phyloP scores from a whole-genome alignment of 306 rosid genomes.

The Medicago lupulina region DNA sequence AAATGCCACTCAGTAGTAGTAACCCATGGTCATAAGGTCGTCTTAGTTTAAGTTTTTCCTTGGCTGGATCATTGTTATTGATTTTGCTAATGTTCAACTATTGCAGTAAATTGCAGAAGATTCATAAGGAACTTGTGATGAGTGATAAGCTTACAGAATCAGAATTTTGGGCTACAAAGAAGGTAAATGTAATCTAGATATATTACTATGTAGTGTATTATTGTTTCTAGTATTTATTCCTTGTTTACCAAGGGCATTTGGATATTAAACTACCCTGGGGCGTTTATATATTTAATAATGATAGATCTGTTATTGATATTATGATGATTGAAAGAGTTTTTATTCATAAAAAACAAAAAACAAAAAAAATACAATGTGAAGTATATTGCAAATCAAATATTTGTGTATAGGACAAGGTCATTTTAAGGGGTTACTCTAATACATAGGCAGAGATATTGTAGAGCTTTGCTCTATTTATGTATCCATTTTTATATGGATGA shows the following conservation, averaged over 20 bases:
- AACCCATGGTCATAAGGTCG: conserved; percentile 19
- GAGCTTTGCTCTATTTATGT: conserved; percentile 23
- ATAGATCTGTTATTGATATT: conserved; percentile 19
- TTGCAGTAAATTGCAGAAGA: conserved; percentile 85
- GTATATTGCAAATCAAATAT: conserved; percentile 35
- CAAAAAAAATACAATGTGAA: conserved; percentile 23
- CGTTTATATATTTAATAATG: conserved; percentile 17
- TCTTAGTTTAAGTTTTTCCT: conserved; percentile 37
- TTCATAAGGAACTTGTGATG: conserved; percentile 85
- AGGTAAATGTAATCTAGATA: conserved; percentile 53
- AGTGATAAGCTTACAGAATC: conserved; percentile 89
- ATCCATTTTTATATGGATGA: conserved; percentile 4
- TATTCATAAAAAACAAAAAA: conserved; percentile 9
- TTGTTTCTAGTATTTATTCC: conserved; percentile 35
- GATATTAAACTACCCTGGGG: conserved; percentile 18
- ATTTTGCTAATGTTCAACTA: conserved; percentile 46
- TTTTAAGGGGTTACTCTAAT: neutral
- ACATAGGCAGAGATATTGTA: conserved; percentile 16
- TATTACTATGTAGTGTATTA: conserved; percentile 4
- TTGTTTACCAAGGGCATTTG: conserved; percentile 38
- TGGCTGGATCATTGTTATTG: conserved; percentile 23
- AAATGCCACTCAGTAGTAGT: conserved; percentile 29
- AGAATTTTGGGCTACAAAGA: conserved; percentile 97
- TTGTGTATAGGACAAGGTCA: conserved; percentile 18
- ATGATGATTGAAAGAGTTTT: conserved; percentile 23